These are phyloP conservation scores for Amauroascus verrucosus DNA, from an alignment of 2,329 filamentous ascomycete species.

Conservation along the genomic window DNA sequence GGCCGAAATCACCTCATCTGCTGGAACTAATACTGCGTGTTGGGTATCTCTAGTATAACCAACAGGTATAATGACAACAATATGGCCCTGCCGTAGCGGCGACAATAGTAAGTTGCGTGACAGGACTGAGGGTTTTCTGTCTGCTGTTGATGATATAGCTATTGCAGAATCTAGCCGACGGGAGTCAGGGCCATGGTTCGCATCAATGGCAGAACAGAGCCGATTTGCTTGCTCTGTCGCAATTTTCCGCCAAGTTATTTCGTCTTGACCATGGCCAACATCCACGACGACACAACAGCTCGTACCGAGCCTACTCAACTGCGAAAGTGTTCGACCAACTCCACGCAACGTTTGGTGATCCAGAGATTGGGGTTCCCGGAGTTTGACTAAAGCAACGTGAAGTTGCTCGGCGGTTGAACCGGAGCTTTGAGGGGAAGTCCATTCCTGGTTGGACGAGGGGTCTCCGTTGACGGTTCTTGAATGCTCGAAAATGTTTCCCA, in stretches of 20 bases:
- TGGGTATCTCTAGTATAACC: slow-evolving; percentile 48
- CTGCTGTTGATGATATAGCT: slow-evolving; percentile 26
- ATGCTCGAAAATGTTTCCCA: slow-evolving; percentile 51
- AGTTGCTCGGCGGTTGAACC: slow-evolving; percentile 40
- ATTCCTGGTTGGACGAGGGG: slow-evolving; percentile 50
- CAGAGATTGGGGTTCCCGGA: slow-evolving; percentile 62
- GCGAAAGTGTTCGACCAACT: slow-evolving; percentile 71
- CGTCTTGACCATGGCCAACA: slow-evolving; percentile 41
- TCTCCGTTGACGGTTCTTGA: slow-evolving; percentile 48
- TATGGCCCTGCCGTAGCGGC: slow-evolving; percentile 56
- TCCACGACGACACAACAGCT: slow-evolving; percentile 76
- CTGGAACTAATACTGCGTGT: slow-evolving; percentile 40
- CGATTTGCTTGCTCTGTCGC: slow-evolving; percentile 58
- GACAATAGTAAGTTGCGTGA: slow-evolving; percentile 49
- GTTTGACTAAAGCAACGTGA: slow-evolving; percentile 77
- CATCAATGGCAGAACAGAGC: slow-evolving; percentile 64
- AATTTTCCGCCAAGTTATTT: slow-evolving; percentile 33
- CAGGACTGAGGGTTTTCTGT: slow-evolving; percentile 29
- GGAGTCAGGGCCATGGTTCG: slow-evolving; percentile 56
- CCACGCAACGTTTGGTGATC: slow-evolving; percentile 60
- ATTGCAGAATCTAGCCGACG: slow-evolving; percentile 55
- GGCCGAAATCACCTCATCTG: slow-evolving; percentile 61
- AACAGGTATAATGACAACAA: slow-evolving; percentile 59
- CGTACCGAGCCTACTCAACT: slow-evolving; percentile 72
- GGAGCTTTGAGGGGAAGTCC: slow-evolving; percentile 32